Evolutionary conservation across 1,284 basidiomycete genomes (phyloP), one percentile per base, ranked within the genome.

Genomic region (Trichosporon asahii): DNA sequence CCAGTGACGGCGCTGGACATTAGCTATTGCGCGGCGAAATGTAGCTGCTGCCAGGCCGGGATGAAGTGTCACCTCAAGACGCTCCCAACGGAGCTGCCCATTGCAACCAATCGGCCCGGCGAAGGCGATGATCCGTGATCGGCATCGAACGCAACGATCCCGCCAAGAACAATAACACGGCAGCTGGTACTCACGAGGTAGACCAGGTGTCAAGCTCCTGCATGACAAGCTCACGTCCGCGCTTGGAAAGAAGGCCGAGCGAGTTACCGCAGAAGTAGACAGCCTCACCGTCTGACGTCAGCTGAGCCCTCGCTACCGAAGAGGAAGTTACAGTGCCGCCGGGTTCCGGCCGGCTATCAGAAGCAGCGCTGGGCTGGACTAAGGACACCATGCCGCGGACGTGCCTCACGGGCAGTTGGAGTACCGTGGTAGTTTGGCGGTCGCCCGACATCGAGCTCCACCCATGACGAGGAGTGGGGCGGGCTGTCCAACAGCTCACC

Each of bases 261-360:
- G 95, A 98, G 85, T 99, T 99, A 61, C 96, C 97, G 82, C 94
- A 97, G 66, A 99, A 89, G 83, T 99, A 99, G 53, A 90, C 89
- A 1, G 79, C 77, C 25, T 80, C 75, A 9, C 79, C 81, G 31
- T 82, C 79, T 77, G 69, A 14, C 49, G 68, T 72, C 64, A 72
- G 68, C 63, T 1, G 11, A 23, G 40, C 15, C n/a, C 40, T n/a
- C 4, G 15, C 40, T 5, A 2, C 40, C 18, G 15, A 44, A 4
- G 15, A 44, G 40, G 40, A 44, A 44, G 15, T n/a, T 6, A 18
- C 18, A 44, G 40, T 44, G 40, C 40, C 40, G 40, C 40, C 15
- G 40, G 3, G 40, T n/a, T 44, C 40, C 40, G 40, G 40, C 18
- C 40, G 35, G 14, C 35, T 9, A 37, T 44, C 5, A 44, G 40